Evolutionary conservation across 2,329 filamentous ascomycete species (phyloP), one percentile per base, ranked within the genome.

Genomic region (Apiospora marii): DNA sequence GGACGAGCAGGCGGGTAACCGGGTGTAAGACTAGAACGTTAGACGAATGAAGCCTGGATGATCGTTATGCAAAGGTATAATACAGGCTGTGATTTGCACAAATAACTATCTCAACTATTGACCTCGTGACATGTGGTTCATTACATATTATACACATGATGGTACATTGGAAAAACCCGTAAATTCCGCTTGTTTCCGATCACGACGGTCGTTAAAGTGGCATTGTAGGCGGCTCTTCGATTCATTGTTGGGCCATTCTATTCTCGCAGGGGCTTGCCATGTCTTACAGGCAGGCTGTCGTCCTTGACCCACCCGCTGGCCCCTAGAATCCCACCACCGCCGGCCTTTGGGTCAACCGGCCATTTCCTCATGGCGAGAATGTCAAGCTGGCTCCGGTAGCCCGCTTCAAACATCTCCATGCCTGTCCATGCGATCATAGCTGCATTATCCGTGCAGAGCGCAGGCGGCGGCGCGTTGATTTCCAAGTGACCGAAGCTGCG

Each of bases 361-460:
- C 95, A 98, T 80, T 91, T 93, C 67, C 88, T 86, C 67, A 93
- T 79, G 2, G 92, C 87, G 67, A 87, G 80, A 72, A 92, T 87
- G 34, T 84, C 86, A 72, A 95, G 78, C 27, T 89, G 87, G 12
- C 90, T 92, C 73, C 85, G 83, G 86, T 90, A 95, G 0, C 96
- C 95, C 0, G 89, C 90, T 81, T 93, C 88, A 79, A 89, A 98
- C 95, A 99, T 98, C 83, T 98, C 95, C 76, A 95, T 88, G 0
- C 93, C 96, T 0, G 95, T 87, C 96, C 96, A 98, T 1, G 93
- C 96, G 80, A 98, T 95, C 96, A 99, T 99, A 68, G 95, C 94
- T 16, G 96, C 96, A 82, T 99, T 98, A 79, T 99, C 96, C 0
- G 94, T 98, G 80, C 96, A 98, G 70, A 96, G 86, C 58, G 87